Evolutionary conservation across 192 early-diverging fungal genomes (phyloP), one percentile per base, ranked within the genome.

Genomic region (Tieghemiomyces parasiticus): DNA sequence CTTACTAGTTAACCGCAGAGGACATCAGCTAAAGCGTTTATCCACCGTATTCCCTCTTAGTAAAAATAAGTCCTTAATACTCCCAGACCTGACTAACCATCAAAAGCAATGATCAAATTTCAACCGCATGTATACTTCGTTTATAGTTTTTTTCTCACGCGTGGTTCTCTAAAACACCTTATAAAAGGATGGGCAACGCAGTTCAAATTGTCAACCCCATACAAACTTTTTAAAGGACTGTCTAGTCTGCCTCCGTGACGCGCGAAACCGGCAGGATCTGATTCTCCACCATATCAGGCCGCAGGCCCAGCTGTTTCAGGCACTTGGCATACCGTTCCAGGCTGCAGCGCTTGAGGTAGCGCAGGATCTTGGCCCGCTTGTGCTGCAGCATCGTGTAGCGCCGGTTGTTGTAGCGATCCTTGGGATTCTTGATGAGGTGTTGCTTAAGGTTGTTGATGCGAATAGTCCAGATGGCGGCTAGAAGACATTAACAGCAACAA

Each of bases 371-470:
- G 46, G 83, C 82, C 28, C 92, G 79, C 73, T 90, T 88, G 61
- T 89, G 85, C 47, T 91, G 71, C 67, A 85, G 78, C 52, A 77
- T 76, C 59, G 89, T 84, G 62, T 95, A 80, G 47, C 79, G 70
- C 53, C 90, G 82, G 64, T 91, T 88, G 73, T 87, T 94, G 61
- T 87, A 86, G 64, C 80, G 87, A 71, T 97, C 95, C 74, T 97
- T 97, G 58, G 71, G 75, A 70, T 90, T 77, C 32, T 75, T 73
- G 46, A 78, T 67, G 62, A 95, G 61, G 67, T 98, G 95, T 20
- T 81, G 76, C 56, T 83, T 63, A 65, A 98, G 75, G 59, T 90
- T 87, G 60, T 90, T 81, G 63, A 98, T 92, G 58, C 86, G 82
- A 51, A 92, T 81, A 25, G 89, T 92, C 72, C 91, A 82, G 33